Conservation (phyloP, 2,329 filamentous ascomycete species). For the Talaromyces sp. region DNA sequence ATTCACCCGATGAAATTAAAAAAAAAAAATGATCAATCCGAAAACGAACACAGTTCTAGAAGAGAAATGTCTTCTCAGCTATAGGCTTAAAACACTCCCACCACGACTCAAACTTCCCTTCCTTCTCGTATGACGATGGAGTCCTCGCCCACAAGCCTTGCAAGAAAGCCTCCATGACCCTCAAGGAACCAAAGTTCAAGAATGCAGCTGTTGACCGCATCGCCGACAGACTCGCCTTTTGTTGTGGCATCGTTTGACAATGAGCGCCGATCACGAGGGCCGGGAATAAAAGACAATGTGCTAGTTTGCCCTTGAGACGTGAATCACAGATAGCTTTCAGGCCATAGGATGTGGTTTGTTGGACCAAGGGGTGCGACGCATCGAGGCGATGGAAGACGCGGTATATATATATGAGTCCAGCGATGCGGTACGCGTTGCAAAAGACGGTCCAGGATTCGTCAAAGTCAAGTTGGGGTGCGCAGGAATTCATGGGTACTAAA, state of each 20-base stretch:
- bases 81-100: conserved; percentile 19
- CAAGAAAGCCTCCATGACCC: conserved; percentile 19
- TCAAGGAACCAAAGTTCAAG: conserved; percentile 19
- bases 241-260: conserved; percentile 12
- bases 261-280: conserved; percentile 19
- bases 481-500: neutral
- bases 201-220: conserved; percentile 16
- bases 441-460: conserved; percentile 35
- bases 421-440: conserved; percentile 41
- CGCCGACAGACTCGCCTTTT: conserved; percentile 11
- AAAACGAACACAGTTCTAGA: conserved; percentile 8
- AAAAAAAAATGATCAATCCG: neutral
- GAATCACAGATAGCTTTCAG: conserved; percentile 17
- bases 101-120: conserved; percentile 10
- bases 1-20: neutral
- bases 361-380: conserved; percentile 39
- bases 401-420: conserved; percentile 45
- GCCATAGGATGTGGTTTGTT: conserved; percentile 26
- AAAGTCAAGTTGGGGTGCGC: conserved; percentile 23
- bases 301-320: conserved; percentile 19
- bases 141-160: conserved; percentile 8
- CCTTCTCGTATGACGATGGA: neutral
- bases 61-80: conserved; percentile 17
- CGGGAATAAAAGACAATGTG: conserved; percentile 20
- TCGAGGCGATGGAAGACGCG: conserved; percentile 42